Percentiles rank a stretch among this genome's conserved stretches.
Conservation (phyloP, 2,329 filamentous ascomycete species). For the Mycosphaerella sp. region DNA sequence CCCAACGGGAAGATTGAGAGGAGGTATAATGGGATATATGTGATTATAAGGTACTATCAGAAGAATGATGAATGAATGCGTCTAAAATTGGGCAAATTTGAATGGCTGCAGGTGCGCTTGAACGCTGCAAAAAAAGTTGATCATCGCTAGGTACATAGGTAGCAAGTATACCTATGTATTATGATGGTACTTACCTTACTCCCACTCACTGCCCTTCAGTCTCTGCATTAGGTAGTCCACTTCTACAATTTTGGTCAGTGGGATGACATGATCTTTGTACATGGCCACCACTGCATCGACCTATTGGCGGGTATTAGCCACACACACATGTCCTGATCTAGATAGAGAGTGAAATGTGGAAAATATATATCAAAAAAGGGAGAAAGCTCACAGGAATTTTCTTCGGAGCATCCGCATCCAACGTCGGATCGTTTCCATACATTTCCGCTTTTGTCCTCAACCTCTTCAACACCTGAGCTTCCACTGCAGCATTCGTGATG, state of each 20-base stretch:
- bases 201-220: conserved; percentile 54
- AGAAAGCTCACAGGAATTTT: conserved; percentile 69
- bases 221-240: conserved; percentile 98
- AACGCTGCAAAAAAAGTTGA: background rate
- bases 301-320: too few species aligned
- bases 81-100: too few species aligned
- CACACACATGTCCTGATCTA: too few species aligned
- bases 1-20: too few species aligned
- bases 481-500: conserved; percentile 84
- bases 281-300: conserved; percentile 80
- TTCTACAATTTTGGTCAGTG: conserved; percentile 95
- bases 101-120: background rate
- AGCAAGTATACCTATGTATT: background rate
- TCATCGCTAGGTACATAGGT: too few species aligned
- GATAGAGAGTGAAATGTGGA: too few species aligned
- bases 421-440: conserved; percentile 82
- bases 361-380: too few species aligned
- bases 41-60: too few species aligned
- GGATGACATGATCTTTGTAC: conserved; percentile 90
- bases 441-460: conserved; percentile 83
- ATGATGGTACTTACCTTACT: conserved; percentile 27
- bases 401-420: conserved; percentile 45
- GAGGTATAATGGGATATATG: too few species aligned
- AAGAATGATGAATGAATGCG: too few species aligned
- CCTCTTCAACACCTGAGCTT: conserved; percentile 84